Conservation (phyloP, 2,329 filamentous ascomycete genomes). For the Botrytis fabae region DNA sequence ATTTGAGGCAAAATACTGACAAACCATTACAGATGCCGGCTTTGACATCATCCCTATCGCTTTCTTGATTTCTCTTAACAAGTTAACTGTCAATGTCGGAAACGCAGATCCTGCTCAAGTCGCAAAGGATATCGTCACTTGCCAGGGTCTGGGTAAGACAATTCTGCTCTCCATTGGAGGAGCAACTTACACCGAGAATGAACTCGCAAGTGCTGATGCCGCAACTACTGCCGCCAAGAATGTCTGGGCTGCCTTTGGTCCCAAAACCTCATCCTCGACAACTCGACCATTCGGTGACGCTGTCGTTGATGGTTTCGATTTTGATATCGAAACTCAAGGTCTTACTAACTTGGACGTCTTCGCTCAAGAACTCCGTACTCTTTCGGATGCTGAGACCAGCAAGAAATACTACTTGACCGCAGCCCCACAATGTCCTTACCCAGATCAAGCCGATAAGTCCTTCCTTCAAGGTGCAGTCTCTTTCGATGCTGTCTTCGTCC, state of each 20-base stretch:
- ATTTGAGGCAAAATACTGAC: not conserved
- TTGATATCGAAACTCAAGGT: conserved; percentile 49
- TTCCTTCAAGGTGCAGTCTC: conserved; percentile 54
- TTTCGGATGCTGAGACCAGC: conserved; percentile 49
- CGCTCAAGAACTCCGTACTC: conserved; percentile 41
- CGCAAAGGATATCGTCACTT: conserved; percentile 23
- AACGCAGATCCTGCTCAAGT: conserved; percentile 17
- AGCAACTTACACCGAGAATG: conserved; percentile 67
- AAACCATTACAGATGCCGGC: not conserved
- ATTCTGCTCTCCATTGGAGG: conserved; percentile 73
- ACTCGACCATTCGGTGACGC: conserved; percentile 67
- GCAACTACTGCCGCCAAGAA: conserved; percentile 59
- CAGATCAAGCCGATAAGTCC: conserved; percentile 57
- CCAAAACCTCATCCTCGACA: conserved; percentile 46
- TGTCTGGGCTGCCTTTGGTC: conserved; percentile 72
- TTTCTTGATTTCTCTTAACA: conserved; percentile 20
- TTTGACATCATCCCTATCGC: conserved; percentile 18
- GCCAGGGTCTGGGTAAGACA: conserved; percentile 54
- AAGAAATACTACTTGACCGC: conserved; percentile 61
- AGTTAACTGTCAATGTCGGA: conserved; percentile 20
- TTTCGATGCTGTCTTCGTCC: conserved; percentile 44
- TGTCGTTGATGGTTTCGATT: conserved; percentile 72
- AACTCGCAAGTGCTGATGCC: conserved; percentile 54
- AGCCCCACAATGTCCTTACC: conserved; percentile 66
- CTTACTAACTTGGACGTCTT: conserved; percentile 18